Evolutionary conservation across 2,329 filamentous ascomycete species (phyloP).

Genomic region (Huntiella abstrusa): DNA sequence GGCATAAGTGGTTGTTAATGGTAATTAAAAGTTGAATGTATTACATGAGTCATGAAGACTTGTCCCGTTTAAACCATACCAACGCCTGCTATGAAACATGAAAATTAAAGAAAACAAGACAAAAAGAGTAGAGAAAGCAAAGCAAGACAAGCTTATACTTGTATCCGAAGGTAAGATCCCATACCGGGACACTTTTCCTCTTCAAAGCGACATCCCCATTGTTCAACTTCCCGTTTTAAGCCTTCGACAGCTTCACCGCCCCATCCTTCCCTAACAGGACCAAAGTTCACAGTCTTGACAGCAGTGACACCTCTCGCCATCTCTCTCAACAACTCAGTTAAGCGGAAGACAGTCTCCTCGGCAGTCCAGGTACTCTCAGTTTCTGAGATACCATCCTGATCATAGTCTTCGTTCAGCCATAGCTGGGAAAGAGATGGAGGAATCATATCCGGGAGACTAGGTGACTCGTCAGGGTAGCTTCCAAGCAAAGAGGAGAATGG

Average conservation of each 20-base stretch:
- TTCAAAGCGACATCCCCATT: slow-evolving; percentile 5
- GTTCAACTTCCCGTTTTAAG: slow-evolving; percentile 1
- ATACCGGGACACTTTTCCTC: slow-evolving; percentile 5
- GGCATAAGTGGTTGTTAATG: no score
- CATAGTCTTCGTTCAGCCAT: slow-evolving; percentile 8
- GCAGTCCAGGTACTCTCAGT: slow-evolving; percentile 5
- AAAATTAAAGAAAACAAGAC: not conserved
- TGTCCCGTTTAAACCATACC: no score
- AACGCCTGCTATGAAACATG: not conserved
- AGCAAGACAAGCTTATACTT: not conserved
- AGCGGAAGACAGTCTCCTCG: slow-evolving; percentile 3
- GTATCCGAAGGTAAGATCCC: slow-evolving; percentile 9
- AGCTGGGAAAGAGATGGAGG: slow-evolving; percentile 8
- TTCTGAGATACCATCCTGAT: not conserved
- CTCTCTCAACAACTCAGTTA: slow-evolving; percentile 7
- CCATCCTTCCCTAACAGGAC: slow-evolving; percentile 8
- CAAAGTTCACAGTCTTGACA: slow-evolving; percentile 8
- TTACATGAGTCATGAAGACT: no score
- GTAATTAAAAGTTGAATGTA: no score
- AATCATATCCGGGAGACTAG: slow-evolving; percentile 7
- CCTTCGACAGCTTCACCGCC: slow-evolving; percentile 5
- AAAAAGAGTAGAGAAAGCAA: not conserved
- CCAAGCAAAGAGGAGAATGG: slow-evolving; percentile 7
- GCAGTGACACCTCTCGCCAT: slow-evolving; percentile 6
- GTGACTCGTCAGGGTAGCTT: slow-evolving; percentile 9